phyloP scores from a whole-genome alignment of 208 protist genomes.

The Blastocrithidia nonstop region DNA sequence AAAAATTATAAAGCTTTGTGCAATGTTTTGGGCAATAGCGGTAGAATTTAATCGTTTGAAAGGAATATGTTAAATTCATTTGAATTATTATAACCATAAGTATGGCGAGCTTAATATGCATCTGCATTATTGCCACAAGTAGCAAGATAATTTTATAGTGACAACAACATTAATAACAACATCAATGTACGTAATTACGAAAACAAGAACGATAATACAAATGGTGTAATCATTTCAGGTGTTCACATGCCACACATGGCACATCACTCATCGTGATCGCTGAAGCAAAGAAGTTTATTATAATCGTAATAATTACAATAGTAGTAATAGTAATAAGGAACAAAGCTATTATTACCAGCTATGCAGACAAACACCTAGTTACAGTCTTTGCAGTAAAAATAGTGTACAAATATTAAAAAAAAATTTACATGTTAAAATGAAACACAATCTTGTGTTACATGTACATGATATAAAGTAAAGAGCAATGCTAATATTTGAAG shows the following conservation, averaged over 20 bases:
- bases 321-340: neutral
- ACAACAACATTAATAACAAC: neutral
- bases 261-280: neutral
- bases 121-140: slow-evolving; percentile 3
- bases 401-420: too few relatives aligned
- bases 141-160: neutral
- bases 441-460: too few relatives aligned
- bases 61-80: neutral
- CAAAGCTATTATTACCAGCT: neutral
- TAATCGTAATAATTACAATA: neutral
- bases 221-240: neutral
- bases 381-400: too few relatives aligned
- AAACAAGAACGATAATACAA: slow-evolving; percentile 11
- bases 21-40: neutral
- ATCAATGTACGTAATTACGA: neutral
- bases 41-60: neutral
- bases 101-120: slow-evolving; percentile 3
- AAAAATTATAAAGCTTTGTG: too few relatives aligned
- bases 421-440: too few relatives aligned
- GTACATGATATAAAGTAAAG: too few relatives aligned
- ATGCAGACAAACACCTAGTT: too few relatives aligned
- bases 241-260: neutral
- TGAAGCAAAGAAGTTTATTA: neutral
- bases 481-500: too few relatives aligned
- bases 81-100: neutral